These are phyloP conservation scores for Scutellaria minor DNA, from an alignment of 257 asterid species.

Conservation along the genomic window DNA sequence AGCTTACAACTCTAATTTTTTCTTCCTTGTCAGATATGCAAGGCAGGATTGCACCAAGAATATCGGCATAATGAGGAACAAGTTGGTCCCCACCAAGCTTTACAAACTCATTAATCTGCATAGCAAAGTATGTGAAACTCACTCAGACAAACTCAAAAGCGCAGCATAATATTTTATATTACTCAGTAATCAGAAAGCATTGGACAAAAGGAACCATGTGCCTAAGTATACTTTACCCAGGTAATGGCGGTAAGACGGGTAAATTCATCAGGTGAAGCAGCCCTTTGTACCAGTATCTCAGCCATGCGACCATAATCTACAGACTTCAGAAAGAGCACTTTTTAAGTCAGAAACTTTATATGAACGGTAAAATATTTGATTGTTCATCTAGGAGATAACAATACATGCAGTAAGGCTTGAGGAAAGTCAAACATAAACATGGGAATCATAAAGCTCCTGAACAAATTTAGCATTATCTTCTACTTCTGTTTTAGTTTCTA, in stretches of 20 bases:
- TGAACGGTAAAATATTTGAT: conserved; percentile 28
- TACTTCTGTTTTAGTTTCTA: conserved; percentile 2
- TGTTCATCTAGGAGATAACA: conserved; percentile 8
- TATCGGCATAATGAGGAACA: conserved; percentile 96
- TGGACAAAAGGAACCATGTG: conserved; percentile 28
- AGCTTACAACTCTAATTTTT: conserved; percentile 92
- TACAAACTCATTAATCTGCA: conserved; percentile 94
- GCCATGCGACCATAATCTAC: conserved; percentile 99
- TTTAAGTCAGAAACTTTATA: conserved; percentile 45
- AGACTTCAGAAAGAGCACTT: conserved; percentile 67
- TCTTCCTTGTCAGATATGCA: conserved; percentile 99
- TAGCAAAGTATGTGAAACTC: conserved; percentile 31
- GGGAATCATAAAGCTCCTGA: conserved; percentile 16
- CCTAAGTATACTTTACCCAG: conserved; percentile 66
- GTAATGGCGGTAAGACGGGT: conserved; percentile 95
- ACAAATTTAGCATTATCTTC: neutral
- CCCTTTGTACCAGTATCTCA: conserved; percentile 97
- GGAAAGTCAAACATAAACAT: conserved; percentile 18
- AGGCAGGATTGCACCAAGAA: conserved; percentile 94
- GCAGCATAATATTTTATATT: conserved; percentile 3
- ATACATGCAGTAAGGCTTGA: conserved; percentile 16
- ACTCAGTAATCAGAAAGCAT: conserved; percentile 29
- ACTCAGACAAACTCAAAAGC: conserved; percentile 33
- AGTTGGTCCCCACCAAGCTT: conserved; percentile 99
- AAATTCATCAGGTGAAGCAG: conserved; percentile 91